Evolutionary conservation across 1,284 basidiomycete genomes (phyloP), one percentile per base, ranked within the genome.

Genomic region (Microstroma glucosiphilum): DNA sequence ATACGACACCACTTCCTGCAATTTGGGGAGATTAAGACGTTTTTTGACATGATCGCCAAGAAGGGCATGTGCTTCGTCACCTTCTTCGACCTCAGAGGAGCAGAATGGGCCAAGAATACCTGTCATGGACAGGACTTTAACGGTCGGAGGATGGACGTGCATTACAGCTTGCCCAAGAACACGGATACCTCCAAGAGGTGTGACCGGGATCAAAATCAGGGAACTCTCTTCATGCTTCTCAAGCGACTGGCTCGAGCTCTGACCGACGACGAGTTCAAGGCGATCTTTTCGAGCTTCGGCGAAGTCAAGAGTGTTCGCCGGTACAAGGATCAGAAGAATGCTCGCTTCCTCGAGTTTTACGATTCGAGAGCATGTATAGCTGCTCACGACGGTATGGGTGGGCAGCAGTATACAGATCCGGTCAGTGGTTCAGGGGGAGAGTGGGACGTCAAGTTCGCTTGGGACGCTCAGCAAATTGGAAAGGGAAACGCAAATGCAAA

Each of bases 1-100:
- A 87, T 97, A n/a, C 86, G 88, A 67, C 83, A 83, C 42, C 85
- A 86, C 59, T 98, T 97, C 81, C 89, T 91, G 80, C 86, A 89
- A 64, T 90, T 90, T 79, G 94, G 94, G 63, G 91, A 93, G 78
- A 90, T 97, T 82, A 92, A 92, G 81, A 93, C 90, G 1, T 96
- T 93, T 80, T 97, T 96, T 79, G 94, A 98, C 80, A 83, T 96
- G 40, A 90, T 96, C 66, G 85, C 87, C 57, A 93, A 90, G 40
- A 86, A 94, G 64, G 94, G 94, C 19, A 93, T 98, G 88, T 89
- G 94, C 6, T 98, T 98, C 80, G 89, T 97, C 60, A 97, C 93
- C 59, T 98, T 90, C 79, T 96, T 83, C 79, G 94, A 97, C 80
- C 81, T 94, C 19, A 86, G 94, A 64, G 89, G 91, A 51, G 92